Conservation (phyloP, 1,284 basidiomycete genomes). For the Fomitopsis palustris region DNA sequence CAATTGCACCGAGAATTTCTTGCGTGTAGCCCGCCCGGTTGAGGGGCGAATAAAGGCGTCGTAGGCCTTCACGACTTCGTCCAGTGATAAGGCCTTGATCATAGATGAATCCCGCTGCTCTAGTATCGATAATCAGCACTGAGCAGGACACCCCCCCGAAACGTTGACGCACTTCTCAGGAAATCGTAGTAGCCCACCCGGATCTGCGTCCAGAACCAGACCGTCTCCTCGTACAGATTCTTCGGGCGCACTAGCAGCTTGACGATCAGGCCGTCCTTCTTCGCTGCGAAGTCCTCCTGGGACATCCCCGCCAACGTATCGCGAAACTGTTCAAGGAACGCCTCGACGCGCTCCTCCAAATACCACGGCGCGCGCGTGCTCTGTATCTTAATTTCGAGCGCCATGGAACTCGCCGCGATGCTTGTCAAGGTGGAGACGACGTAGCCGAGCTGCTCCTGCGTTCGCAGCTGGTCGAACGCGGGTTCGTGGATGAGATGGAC, state of each 20-base stretch:
- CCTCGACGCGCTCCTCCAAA: constrained; percentile 26
- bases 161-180: constrained; percentile 18
- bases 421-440: constrained; percentile 20
- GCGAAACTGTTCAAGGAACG: constrained; percentile 22
- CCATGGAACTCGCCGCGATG: constrained; percentile 20
- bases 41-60: constrained; percentile 22
- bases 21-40: constrained; percentile 12
- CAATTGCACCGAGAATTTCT: constrained; percentile 27
- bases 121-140: constrained; percentile 2
- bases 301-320: constrained; percentile 17
- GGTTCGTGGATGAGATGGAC: constrained; percentile 26
- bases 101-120: constrained; percentile 22
- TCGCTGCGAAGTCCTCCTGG: constrained; percentile 14
- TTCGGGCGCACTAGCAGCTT: constrained; percentile 24
- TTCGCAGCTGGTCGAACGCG: constrained; percentile 25
- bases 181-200: constrained; percentile 25
- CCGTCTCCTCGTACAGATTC: constrained; percentile 26
- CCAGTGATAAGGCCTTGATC: constrained; percentile 17
- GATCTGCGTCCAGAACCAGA: constrained; percentile 26
- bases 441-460: constrained; percentile 29
- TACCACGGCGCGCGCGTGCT: constrained; percentile 21
- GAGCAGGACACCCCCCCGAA: no score
- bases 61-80: constrained; percentile 21
- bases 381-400: constrained; percentile 26
- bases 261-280: constrained; percentile 26